A percentile compares a stretch with the other conserved stretches of the same genome.
phyloP scores from a whole-genome alignment of 2,329 filamentous ascomycete genomes.

The Hirsutella minnesotensis region DNA sequence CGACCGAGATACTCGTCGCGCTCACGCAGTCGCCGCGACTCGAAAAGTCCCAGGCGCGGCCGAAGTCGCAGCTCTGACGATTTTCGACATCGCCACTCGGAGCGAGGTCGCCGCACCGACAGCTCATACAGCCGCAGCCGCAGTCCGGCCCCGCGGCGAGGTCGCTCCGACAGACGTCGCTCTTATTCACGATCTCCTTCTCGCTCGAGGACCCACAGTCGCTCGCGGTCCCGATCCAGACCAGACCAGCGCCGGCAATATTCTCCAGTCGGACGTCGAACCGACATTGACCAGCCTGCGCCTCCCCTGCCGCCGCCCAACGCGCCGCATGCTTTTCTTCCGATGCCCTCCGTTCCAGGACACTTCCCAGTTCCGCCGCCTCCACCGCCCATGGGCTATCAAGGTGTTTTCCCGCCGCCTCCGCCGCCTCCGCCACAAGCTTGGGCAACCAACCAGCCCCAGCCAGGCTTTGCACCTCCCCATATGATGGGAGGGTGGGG shows the following conservation, averaged over 20 bases:
- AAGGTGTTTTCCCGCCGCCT: conserved; percentile 28
- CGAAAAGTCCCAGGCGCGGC: conserved; percentile 19
- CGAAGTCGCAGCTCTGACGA: conserved; percentile 12
- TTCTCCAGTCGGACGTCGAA: conserved; percentile 12
- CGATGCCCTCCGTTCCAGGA: neutral
- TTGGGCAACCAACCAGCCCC: conserved; percentile 16
- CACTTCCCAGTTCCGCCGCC: conserved; percentile 1
- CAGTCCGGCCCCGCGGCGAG: conserved; percentile 6
- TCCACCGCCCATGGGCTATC: conserved; percentile 21
- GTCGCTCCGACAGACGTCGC: conserved; percentile 9
- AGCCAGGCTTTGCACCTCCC: conserved; percentile 10
- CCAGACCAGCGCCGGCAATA: conserved; percentile 7
- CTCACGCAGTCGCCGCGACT: conserved; percentile 11
- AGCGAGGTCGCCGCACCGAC: neutral
- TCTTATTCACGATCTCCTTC: conserved; percentile 12
- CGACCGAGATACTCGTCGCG: conserved; percentile 1
- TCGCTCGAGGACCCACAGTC: neutral
- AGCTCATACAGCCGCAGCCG: conserved; percentile 8
- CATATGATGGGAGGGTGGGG: conserved; percentile 16
- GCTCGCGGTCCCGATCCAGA: conserved; percentile 3
- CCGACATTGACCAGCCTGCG: conserved; percentile 2
- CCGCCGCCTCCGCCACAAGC: conserved; percentile 16
- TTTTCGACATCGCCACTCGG: conserved; percentile 3
- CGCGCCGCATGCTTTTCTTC: neutral
- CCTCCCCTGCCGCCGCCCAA: conserved; percentile 15